Conservation (phyloP, 208 protist species). For the Leishmania guyanensis region DNA sequence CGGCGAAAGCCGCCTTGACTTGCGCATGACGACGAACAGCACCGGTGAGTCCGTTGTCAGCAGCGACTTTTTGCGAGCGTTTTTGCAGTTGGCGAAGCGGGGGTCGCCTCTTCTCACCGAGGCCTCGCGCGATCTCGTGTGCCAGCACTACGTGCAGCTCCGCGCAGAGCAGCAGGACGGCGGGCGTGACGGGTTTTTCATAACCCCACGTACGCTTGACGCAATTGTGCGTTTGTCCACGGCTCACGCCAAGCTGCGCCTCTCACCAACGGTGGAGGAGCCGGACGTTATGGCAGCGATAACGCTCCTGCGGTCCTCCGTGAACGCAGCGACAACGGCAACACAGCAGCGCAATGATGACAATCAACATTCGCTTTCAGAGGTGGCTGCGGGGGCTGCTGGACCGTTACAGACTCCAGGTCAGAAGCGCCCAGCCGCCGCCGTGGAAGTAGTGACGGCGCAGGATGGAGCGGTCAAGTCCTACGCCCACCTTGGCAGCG, state of each 20-base stretch:
- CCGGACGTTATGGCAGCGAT: slow-evolving; percentile 90
- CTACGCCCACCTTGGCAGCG: neutral
- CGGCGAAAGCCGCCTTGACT: slow-evolving; percentile 37
- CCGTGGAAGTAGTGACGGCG: neutral
- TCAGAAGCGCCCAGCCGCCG: slow-evolving; percentile 30
- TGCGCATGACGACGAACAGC: slow-evolving; percentile 83
- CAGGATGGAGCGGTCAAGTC: neutral
- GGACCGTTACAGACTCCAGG: slow-evolving; percentile 1
- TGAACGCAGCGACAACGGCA: slow-evolving; percentile 80
- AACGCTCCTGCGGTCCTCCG: slow-evolving; percentile 75
- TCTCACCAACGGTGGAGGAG: slow-evolving; percentile 83
- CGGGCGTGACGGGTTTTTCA: slow-evolving; percentile 78
- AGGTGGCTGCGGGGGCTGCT: slow-evolving; percentile 14
- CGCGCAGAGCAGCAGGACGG: slow-evolving; percentile 81
- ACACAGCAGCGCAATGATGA: slow-evolving; percentile 70
- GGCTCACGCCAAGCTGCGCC: slow-evolving; percentile 94
- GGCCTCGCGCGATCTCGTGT: slow-evolving; percentile 86
- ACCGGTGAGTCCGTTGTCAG: slow-evolving; percentile 91
- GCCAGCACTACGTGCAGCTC: slow-evolving; percentile 91
- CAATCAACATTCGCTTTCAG: slow-evolving; percentile 47
- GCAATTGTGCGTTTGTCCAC: slow-evolving; percentile 96
- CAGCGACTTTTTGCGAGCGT: slow-evolving; percentile 97
- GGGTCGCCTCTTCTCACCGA: slow-evolving; percentile 81
- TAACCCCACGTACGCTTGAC: slow-evolving; percentile 97
- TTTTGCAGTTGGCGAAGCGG: slow-evolving; percentile 93